Conservation (phyloP, 768 basidiomycete species). For the Rhodotorula toruloides region DNA sequence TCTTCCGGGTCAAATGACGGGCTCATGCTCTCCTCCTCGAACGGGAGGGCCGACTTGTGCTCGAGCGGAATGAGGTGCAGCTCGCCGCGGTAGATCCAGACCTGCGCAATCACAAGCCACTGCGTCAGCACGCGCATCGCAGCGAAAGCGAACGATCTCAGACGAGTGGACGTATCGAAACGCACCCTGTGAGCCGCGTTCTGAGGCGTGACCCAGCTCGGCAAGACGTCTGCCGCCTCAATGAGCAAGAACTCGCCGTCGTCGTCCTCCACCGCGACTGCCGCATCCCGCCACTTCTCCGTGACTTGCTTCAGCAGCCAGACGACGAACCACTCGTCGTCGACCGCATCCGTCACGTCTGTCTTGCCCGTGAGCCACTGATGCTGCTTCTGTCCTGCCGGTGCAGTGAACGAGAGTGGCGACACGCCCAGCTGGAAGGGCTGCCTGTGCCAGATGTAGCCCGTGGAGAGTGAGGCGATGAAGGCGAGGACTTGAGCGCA, state of each 20-base stretch:
- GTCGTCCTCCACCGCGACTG: constrained; percentile 66
- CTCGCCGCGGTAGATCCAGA: constrained; percentile 79
- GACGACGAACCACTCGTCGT: constrained; percentile 94
- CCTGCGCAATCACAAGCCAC: constrained; percentile 50
- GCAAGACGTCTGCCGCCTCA: constrained; percentile 85
- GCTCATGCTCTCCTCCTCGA: constrained; percentile 4
- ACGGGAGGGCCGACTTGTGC: constrained; percentile 62
- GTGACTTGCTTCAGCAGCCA: constrained; percentile 79
- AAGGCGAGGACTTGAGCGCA: constrained; percentile 3
- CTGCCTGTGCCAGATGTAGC: constrained; percentile 31
- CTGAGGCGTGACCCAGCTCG: constrained; percentile 81
- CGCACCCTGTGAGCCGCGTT: constrained; percentile 90
- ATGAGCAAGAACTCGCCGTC: constrained; percentile 88
- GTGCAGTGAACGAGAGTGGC: neutral
- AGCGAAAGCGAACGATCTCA: neutral
- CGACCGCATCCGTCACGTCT: constrained; percentile 92
- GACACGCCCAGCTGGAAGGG: constrained; percentile 4
- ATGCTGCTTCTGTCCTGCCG: neutral
- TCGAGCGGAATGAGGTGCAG: constrained; percentile 81
- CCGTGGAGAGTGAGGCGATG: neutral
- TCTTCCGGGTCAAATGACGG: constrained; percentile 52
- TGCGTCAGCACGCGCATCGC: neutral
- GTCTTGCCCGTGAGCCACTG: constrained; percentile 65
- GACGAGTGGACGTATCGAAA: constrained; percentile 42
- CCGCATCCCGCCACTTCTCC: constrained; percentile 66